These are phyloP conservation scores for Diutina mesorugosa DNA, from an alignment of 1,139 yeast genomes.

Conservation along the genomic window DNA sequence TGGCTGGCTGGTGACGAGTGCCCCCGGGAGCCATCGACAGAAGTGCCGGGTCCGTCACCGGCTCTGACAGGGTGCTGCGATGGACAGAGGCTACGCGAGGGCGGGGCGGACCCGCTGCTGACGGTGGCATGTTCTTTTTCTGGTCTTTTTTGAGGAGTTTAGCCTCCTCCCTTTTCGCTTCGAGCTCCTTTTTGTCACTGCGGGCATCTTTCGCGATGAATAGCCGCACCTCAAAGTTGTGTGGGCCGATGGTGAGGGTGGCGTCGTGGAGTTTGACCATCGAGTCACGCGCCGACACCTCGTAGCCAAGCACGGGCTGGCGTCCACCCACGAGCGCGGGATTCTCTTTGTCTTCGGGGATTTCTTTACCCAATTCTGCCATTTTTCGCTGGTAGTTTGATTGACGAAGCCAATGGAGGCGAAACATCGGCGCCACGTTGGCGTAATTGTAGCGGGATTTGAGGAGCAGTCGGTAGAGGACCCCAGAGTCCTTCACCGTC, in stretches of 20 bases:
- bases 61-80: not conserved
- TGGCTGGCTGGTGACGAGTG: constrained; percentile 3
- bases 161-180: constrained; percentile 10
- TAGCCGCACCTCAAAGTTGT: constrained; percentile 59
- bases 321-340: constrained; percentile 15
- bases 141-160: constrained; percentile 19
- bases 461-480: constrained; percentile 57
- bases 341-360: constrained; percentile 8
- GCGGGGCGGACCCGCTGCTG: not conserved
- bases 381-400: constrained; percentile 31
- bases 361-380: constrained; percentile 19
- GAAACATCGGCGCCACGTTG: constrained; percentile 57
- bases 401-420: constrained; percentile 67
- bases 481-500: constrained; percentile 62
- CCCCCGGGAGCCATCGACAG: not conserved
- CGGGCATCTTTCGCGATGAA: constrained; percentile 74
- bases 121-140: constrained; percentile 10
- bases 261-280: constrained; percentile 87
- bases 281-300: constrained; percentile 59
- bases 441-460: constrained; percentile 68
- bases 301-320: constrained; percentile 30
- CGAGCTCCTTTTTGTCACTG: constrained; percentile 15
- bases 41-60: constrained; percentile 1
- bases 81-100: not conserved
- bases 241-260: constrained; percentile 67